Conservation (phyloP, 805 yeast species). For the Candida quercuum region DNA sequence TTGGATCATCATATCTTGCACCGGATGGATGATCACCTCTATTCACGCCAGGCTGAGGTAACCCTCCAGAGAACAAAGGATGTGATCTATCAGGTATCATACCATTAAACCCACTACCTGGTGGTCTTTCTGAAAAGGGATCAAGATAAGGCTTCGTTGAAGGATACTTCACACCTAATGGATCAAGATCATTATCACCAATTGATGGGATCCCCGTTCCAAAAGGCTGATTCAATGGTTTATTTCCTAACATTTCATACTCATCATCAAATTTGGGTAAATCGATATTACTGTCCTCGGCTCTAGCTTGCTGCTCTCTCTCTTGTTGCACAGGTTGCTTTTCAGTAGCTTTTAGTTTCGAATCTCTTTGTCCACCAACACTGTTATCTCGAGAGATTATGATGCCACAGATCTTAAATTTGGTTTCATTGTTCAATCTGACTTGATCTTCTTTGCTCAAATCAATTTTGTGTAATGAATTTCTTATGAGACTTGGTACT, state of each 20-base stretch:
- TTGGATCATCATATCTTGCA: conserved; percentile 1
- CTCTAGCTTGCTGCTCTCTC: too few species aligned
- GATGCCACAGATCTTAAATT: not conserved
- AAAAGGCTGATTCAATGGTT: not conserved
- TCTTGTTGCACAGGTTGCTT: not conserved
- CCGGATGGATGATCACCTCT: conserved; percentile 1
- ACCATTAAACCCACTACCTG: conserved; percentile 1
- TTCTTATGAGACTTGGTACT: not conserved
- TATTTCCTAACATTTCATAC: not conserved
- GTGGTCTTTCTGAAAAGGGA: conserved; percentile 1
- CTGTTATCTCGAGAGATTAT: not conserved
- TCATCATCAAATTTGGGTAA: conserved; percentile 2
- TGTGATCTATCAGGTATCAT: conserved; percentile 2
- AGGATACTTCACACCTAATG: not conserved
- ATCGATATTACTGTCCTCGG: not conserved
- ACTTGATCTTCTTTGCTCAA: not conserved
- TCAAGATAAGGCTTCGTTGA: conserved; percentile 1
- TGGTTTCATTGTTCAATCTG: not conserved
- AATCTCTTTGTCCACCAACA: not conserved
- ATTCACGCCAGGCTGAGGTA: not conserved
- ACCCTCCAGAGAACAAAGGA: not conserved
- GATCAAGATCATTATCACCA: not conserved
- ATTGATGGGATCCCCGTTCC: not conserved
- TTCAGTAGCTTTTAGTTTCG: not conserved
- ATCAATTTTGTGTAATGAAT: not conserved